These are phyloP conservation scores for Trichothecium roseum DNA, from an alignment of 2,329 filamentous ascomycete genomes.

Conservation along the genomic window DNA sequence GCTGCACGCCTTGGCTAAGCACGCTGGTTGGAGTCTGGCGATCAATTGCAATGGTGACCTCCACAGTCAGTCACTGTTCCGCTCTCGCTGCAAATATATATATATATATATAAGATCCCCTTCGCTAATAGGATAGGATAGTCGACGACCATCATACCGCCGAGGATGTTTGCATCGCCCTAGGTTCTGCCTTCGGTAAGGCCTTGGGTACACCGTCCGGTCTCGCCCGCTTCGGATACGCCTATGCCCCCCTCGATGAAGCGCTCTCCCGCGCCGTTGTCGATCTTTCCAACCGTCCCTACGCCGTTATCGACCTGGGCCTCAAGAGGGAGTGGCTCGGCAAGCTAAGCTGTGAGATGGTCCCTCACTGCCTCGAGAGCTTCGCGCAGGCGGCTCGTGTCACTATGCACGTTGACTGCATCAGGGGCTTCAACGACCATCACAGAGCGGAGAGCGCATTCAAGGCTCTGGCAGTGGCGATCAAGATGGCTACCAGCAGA, in stretches of 20 bases:
- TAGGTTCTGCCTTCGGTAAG: constrained; percentile 73
- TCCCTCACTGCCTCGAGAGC: constrained; percentile 88
- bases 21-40: constrained; percentile 85
- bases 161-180: constrained; percentile 87
- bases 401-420: constrained; percentile 90
- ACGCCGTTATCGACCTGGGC: constrained; percentile 71
- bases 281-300: constrained; percentile 89
- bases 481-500: constrained; percentile 64
- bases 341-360: constrained; percentile 90
- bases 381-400: constrained; percentile 85
- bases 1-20: constrained; percentile 93
- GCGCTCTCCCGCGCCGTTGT: constrained; percentile 88
- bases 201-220: constrained; percentile 72
- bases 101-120: background rate
- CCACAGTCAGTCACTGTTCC: constrained; percentile 57
- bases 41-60: constrained; percentile 80
- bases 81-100: background rate
- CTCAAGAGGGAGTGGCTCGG: constrained; percentile 89
- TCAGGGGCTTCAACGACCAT: constrained; percentile 88
- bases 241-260: constrained; percentile 91
- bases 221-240: constrained; percentile 81
- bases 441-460: constrained; percentile 94
- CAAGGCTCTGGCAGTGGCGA: constrained; percentile 86
- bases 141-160: constrained; percentile 98
- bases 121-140: constrained; percentile 19